Percentiles rank a stretch among this genome's conserved stretches.
phyloP scores from a whole-genome alignment of 1,284 basidiomycete genomes.

The Xanthoconium separans region DNA sequence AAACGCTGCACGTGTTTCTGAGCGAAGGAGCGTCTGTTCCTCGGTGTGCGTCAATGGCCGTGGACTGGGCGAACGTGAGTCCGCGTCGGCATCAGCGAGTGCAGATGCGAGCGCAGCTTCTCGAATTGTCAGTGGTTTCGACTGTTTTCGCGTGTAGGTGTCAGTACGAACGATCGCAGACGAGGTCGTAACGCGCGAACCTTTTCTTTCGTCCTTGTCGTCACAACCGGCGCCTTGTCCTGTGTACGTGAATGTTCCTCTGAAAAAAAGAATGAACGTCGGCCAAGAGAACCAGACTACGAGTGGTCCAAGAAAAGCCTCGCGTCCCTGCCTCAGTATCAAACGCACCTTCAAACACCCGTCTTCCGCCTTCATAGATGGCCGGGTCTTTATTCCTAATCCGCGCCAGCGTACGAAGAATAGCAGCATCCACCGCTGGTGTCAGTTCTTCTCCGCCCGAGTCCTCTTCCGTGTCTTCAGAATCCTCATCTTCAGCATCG shows the following conservation, averaged over 20 bases:
- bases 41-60: conserved; percentile 67
- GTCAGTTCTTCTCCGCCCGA: conserved; percentile 96
- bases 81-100: conserved; percentile 52
- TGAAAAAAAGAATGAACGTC: conserved; percentile 24
- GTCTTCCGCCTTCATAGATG: conserved; percentile 73
- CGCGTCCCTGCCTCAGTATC: not conserved
- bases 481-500: conserved; percentile 69
- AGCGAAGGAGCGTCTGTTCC: conserved; percentile 75
- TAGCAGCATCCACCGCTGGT: conserved; percentile 92
- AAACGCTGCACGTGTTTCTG: conserved; percentile 86
- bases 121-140: conserved; percentile 61
- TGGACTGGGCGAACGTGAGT: conserved; percentile 52
- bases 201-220: conserved; percentile 48
- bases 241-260: conserved; percentile 64
- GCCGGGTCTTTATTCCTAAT: conserved; percentile 84
- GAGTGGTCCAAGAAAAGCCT: not conserved
- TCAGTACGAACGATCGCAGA: conserved; percentile 1
- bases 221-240: conserved; percentile 22
- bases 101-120: conserved; percentile 58
- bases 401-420: conserved; percentile 85
- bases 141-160: conserved; percentile 31
- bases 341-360: conserved; percentile 72
- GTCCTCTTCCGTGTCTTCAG: conserved; percentile 85
- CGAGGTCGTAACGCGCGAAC: conserved; percentile 32
- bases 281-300: not conserved